A percentile compares a stretch with the other conserved stretches of the same genome.
Conservation (phyloP, 2,329 filamentous ascomycete species). For the Aspergillus quadrilineatus region DNA sequence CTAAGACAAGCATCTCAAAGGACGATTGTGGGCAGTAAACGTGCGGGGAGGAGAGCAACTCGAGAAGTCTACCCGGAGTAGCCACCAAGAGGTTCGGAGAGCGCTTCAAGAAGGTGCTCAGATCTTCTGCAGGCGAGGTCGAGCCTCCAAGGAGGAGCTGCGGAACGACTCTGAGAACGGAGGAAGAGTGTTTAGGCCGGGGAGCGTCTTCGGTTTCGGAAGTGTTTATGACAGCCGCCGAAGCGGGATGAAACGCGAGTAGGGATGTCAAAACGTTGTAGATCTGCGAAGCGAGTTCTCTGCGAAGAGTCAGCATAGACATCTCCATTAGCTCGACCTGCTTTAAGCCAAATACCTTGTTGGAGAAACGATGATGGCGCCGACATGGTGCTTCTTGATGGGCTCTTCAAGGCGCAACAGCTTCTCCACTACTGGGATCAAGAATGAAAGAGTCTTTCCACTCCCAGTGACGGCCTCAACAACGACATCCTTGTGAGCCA, state of each 20-base stretch:
- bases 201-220: constrained; percentile 46
- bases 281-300: constrained; percentile 90
- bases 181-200: constrained; percentile 42
- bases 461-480: constrained; percentile 91
- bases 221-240: constrained; percentile 53
- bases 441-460: constrained; percentile 83
- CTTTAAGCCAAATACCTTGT: constrained; percentile 52
- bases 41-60: constrained; percentile 80
- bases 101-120: constrained; percentile 77
- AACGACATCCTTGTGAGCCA: constrained; percentile 87
- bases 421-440: constrained; percentile 80
- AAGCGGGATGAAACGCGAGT: constrained; percentile 78
- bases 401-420: constrained; percentile 77
- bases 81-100: constrained; percentile 87
- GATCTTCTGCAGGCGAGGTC: constrained; percentile 78
- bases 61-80: constrained; percentile 84
- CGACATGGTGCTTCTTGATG: constrained; percentile 84
- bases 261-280: constrained; percentile 75
- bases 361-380: constrained; percentile 86
- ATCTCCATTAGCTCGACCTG: background rate
- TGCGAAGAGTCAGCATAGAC: constrained; percentile 26
- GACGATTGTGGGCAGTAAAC: constrained; percentile 85
- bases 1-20: constrained; percentile 88
- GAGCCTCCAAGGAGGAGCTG: constrained; percentile 85
- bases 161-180: constrained; percentile 66